Evolutionary conservation across 2,329 filamentous ascomycete species (phyloP).

Genomic region (Myriosclerotinia scirpicola): DNA sequence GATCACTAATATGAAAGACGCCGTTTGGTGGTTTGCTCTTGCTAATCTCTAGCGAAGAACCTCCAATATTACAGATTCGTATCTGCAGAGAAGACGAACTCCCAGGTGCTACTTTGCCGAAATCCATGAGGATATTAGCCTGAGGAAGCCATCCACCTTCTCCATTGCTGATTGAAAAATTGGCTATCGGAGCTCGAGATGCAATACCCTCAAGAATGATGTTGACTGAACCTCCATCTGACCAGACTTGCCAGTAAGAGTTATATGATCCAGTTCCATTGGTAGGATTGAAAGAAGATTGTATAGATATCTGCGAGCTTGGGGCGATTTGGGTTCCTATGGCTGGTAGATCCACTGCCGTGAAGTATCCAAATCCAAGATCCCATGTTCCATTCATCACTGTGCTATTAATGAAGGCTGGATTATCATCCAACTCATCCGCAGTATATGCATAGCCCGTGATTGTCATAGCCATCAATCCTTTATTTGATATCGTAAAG

Average conservation of each 20-base stretch:
- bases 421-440: constrained; percentile 33
- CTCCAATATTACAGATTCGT: constrained; percentile 40
- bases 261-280: constrained; percentile 38
- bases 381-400: constrained; percentile 34
- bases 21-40: constrained; percentile 40
- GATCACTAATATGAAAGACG: constrained; percentile 31
- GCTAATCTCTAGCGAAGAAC: constrained; percentile 37
- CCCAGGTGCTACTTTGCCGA: constrained; percentile 38
- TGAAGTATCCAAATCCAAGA: constrained; percentile 31
- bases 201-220: constrained; percentile 38
- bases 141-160: constrained; percentile 40
- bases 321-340: constrained; percentile 37
- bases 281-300: constrained; percentile 38
- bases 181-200: constrained; percentile 37
- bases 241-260: constrained; percentile 38
- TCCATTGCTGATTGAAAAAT: constrained; percentile 38
- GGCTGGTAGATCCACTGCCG: constrained; percentile 31
- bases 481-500: constrained; percentile 42
- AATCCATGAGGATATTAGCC: constrained; percentile 32
- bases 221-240: constrained; percentile 37
- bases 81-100: constrained; percentile 34
- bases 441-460: constrained; percentile 39
- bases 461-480: constrained; percentile 40
- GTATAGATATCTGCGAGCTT: constrained; percentile 33
- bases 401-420: constrained; percentile 33